Percentiles rank a stretch among this genome's conserved stretches.
Evolutionary conservation across 108 stramenopile species (phyloP).

Genomic region (Asterionellopsis glacialis): DNA sequence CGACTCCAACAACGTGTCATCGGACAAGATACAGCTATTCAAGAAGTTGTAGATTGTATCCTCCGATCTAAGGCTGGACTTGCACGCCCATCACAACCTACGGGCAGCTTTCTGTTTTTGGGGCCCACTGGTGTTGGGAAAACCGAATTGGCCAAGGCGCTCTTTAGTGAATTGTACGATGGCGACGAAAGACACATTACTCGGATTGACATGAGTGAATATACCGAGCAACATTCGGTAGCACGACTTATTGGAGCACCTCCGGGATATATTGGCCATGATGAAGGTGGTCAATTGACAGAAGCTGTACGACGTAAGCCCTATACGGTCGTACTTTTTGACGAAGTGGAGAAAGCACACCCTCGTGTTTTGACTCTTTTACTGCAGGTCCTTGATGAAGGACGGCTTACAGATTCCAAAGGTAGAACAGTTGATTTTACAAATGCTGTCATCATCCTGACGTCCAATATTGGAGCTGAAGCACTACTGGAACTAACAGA

Average conservation of each 20-base stretch:
- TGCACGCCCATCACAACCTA: conserved; percentile 47
- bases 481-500: conserved; percentile 59
- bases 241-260: conserved; percentile 82
- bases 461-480: conserved; percentile 89
- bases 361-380: conserved; percentile 89
- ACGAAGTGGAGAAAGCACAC: conserved; percentile 98
- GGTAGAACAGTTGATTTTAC: conserved; percentile 94
- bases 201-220: conserved; percentile 91
- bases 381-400: conserved; percentile 94
- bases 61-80: conserved; percentile 70
- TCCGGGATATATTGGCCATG: conserved; percentile 93
- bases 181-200: conserved; percentile 68
- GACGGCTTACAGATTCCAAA: conserved; percentile 92
- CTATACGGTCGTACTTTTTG: conserved; percentile 92
- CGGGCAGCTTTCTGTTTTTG: conserved; percentile 72
- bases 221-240: conserved; percentile 86
- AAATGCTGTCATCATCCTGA: conserved; percentile 94
- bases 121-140: conserved; percentile 89
- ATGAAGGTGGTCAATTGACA: conserved; percentile 96
- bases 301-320: conserved; percentile 93
- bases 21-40: conserved; percentile 81
- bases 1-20: conserved; percentile 67
- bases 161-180: conserved; percentile 75
- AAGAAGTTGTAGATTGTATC: conserved; percentile 66
- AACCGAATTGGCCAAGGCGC: conserved; percentile 74